Base-by-base conservation (phyloP, 2,329 filamentous ascomycete species). In the Colletotrichum spaethianum region DNA sequence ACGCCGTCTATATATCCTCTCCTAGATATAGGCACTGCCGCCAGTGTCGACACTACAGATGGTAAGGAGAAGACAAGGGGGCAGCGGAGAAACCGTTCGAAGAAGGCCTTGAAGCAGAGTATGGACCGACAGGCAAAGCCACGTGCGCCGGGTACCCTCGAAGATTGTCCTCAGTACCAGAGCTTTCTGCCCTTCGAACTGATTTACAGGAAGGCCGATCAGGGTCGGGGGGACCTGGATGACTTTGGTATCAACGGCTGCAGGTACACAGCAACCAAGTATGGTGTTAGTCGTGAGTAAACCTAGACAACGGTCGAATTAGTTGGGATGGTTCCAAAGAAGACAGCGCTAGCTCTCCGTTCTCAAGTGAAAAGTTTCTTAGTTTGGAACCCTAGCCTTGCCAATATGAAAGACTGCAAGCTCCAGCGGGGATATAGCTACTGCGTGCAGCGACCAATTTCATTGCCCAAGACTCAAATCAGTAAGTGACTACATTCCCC, bases 201-300 rank as follows among this genome's bases (percentile, higher is more conserved):
- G 3, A 28, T 52, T 52, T 28, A 26, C 48, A 52, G 48, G 23
- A 52, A 44, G n/a, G 48, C 48, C 48, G 26, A 28, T 28, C 48
- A 23, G 23, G 48, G 14, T 12, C 14, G 14, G 23, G 7, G 12
- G 12, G n/a, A 52, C 26, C 48, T 52, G 23, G 48, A 52, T 52
- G 48, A 52, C 8, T 52, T 26, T 52, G 48, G 48, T 6, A 52
- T 52, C 48, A 52, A 52, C 16, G 48, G 48, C 48, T 52, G 48
- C 48, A 52, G 48, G 23, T 16, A 52, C 14, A 52, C 23, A 28
- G 48, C 48, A 52, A 52, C 26, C 48, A 52, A 52, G 26, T 23
- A 52, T 52, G 48, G 48, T 28, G 14, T 52, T 52, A 52, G 48
- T 52, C 26, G 48, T 52, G n/a, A 52, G 48, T 28, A 26, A 52